Evolutionary conservation across 2,329 filamentous ascomycete genomes (phyloP), one percentile per base, ranked within the genome.

Genomic region (Botrytis paeoniae): DNA sequence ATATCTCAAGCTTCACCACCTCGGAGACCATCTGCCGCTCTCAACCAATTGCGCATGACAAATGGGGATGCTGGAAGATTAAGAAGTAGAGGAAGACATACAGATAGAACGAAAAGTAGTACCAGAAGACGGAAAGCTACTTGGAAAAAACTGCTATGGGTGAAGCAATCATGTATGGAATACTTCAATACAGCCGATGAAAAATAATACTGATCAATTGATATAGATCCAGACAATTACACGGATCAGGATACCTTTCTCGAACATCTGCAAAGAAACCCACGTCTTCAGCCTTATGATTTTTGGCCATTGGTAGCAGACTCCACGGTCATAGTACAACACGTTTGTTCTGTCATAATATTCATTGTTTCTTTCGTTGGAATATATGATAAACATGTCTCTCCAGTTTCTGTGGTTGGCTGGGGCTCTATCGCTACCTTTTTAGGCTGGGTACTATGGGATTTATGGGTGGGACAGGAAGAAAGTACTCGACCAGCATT

Each of bases 121-220:
- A 83, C 86, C 74, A 75, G 92, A 64, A 86, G 89, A 78, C 86
- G 91, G 76, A 93, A 91, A 80, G 89, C 89, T 69, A 89, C 89
- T 18, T 98, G 95, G 93, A 97, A 97, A 86, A 98, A 98, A 85
- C 84, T 99, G 76, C 88, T 99, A 72, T 99, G 96, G 96, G 95
- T 99, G 80, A 97, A 97, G 83, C 96, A 98, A 82, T 93, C 93
- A 48, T 97, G 93, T 95, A 85, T 76, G 90, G 54, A 64, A 45
- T 57, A 69, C 37, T 16, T 29, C 32, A 25, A 57, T 68, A 29
- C 65, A 48, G 45, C 69, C 71, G 37, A 32, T 37, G 54, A 54
- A 25, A 20, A 10, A 62, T 57, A 35, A 22, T 75, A 72, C 75
- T 80, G 69, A 81, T 76, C 37, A 9, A 32, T 66, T 39, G 64